phyloP scores from a whole-genome alignment of 768 basidiomycete species.

The Mrakia blollopis region DNA sequence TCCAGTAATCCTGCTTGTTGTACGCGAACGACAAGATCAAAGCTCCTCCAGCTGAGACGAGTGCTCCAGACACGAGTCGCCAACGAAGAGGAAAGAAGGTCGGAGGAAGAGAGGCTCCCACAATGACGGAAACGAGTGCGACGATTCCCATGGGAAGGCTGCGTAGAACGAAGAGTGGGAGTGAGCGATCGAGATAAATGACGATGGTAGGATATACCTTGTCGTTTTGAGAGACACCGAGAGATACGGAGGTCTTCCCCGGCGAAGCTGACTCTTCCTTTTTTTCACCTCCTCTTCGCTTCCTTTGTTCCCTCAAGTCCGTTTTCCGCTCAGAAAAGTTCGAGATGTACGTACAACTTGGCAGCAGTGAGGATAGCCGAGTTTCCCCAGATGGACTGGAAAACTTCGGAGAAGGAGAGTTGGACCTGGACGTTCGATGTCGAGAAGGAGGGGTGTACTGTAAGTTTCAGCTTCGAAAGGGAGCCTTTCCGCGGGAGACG shows the following conservation, averaged over 20 bases:
- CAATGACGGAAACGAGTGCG: neutral
- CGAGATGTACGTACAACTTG: neutral
- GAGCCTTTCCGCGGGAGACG: neutral
- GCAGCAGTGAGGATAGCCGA: constrained; percentile 10
- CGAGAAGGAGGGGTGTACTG: neutral
- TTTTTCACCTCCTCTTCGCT: too few species aligned
- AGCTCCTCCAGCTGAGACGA: neutral
- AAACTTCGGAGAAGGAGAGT: constrained; percentile 10
- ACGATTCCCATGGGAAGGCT: constrained; percentile 14
- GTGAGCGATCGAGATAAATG: neutral
- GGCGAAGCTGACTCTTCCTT: too few species aligned
- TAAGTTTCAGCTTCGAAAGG: neutral
- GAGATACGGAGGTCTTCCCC: too few species aligned
- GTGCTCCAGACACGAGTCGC: neutral
- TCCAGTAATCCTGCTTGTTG: constrained; percentile 7
- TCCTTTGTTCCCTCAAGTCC: too few species aligned
- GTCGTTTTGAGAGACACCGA: too few species aligned
- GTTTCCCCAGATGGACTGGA: constrained; percentile 9
- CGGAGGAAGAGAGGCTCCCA: neutral
- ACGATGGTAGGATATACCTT: too few species aligned
- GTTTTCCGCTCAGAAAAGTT: too few species aligned
- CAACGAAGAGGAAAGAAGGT: constrained; percentile 2
- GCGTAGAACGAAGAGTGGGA: neutral
- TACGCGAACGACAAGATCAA: constrained; percentile 13
- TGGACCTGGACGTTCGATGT: too few species aligned